Evolutionary conservation across 495 filamentous ascomycete genomes (phyloP).

Genomic region (Podospora appendiculata): DNA sequence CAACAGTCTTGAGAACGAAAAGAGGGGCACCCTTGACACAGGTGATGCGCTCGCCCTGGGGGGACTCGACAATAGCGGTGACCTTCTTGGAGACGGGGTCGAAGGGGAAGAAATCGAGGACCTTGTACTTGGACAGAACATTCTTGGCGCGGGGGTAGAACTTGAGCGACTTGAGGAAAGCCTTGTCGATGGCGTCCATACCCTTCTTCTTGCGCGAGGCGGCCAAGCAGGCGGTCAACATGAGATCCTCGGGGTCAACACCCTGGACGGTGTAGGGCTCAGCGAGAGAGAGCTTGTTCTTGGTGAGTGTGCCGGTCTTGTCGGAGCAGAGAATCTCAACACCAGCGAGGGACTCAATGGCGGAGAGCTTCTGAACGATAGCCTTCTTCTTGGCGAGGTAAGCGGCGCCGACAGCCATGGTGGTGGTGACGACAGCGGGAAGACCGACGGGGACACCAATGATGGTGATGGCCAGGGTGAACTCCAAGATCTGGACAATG

Average conservation of each 20-base stretch:
- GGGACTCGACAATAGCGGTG: conserved; percentile 71
- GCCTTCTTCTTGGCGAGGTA: conserved; percentile 93
- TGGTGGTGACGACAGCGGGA: conserved; percentile 90
- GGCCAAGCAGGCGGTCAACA: conserved; percentile 85
- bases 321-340: conserved; percentile 97
- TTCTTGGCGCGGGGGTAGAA: conserved; percentile 72
- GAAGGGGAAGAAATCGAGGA: conserved; percentile 78
- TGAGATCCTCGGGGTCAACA: conserved; percentile 73
- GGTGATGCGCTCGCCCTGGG: conserved; percentile 69
- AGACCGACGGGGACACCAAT: conserved; percentile 96
- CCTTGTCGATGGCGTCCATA: conserved; percentile 92
- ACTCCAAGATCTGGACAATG: conserved; percentile 70
- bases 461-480: conserved; percentile 81
- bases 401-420: conserved; percentile 92
- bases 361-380: conserved; percentile 92
- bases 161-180: conserved; percentile 77
- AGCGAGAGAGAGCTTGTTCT: conserved; percentile 81
- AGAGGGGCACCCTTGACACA: conserved; percentile 90
- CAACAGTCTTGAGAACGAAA: conserved; percentile 74
- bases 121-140: conserved; percentile 66
- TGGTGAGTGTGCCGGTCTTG: conserved; percentile 91
- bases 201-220: conserved; percentile 91
- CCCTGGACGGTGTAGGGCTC: conserved; percentile 78
- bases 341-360: conserved; percentile 89
- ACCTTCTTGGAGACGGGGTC: conserved; percentile 95